phyloP scores from a whole-genome alignment of 2,329 filamentous ascomycete genomes.

The Aspergillus bombycis region DNA sequence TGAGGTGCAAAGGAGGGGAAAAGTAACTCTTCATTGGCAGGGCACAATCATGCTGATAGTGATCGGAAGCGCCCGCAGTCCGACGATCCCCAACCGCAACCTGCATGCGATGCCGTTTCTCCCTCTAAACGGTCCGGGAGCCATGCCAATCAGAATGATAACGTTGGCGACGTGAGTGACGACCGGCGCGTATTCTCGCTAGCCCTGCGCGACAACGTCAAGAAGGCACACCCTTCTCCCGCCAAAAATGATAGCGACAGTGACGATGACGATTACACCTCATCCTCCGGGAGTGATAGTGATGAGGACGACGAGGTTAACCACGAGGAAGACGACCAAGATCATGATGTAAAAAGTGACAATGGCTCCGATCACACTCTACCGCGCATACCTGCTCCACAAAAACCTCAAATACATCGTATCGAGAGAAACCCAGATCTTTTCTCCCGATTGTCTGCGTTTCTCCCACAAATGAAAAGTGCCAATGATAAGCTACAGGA shows the following conservation, averaged over 20 bases:
- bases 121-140: slow-evolving; percentile 11
- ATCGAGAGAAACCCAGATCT: slow-evolving; percentile 33
- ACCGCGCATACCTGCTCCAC: slow-evolving; percentile 32
- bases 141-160: background rate
- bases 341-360: slow-evolving; percentile 9
- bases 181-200: slow-evolving; percentile 5
- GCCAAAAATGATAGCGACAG: slow-evolving; percentile 10
- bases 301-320: slow-evolving; percentile 31
- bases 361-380: slow-evolving; percentile 21
- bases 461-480: slow-evolving; percentile 46
- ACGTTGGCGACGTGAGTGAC: background rate
- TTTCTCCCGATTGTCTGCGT: slow-evolving; percentile 42
- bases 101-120: slow-evolving; percentile 6
- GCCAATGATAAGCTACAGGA: slow-evolving; percentile 47
- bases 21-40: slow-evolving; percentile 18
- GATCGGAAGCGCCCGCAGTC: slow-evolving; percentile 20
- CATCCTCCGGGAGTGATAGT: slow-evolving; percentile 27
- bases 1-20: slow-evolving; percentile 3
- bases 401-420: slow-evolving; percentile 39
- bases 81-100: slow-evolving; percentile 9
- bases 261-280: slow-evolving; percentile 28
- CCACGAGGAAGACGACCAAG: slow-evolving; percentile 23
- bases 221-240: background rate
- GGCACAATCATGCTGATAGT: slow-evolving; percentile 17
- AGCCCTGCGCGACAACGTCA: background rate